Conservation (phyloP, 495 filamentous ascomycete species). For the Clavariopsis aquatica region DNA sequence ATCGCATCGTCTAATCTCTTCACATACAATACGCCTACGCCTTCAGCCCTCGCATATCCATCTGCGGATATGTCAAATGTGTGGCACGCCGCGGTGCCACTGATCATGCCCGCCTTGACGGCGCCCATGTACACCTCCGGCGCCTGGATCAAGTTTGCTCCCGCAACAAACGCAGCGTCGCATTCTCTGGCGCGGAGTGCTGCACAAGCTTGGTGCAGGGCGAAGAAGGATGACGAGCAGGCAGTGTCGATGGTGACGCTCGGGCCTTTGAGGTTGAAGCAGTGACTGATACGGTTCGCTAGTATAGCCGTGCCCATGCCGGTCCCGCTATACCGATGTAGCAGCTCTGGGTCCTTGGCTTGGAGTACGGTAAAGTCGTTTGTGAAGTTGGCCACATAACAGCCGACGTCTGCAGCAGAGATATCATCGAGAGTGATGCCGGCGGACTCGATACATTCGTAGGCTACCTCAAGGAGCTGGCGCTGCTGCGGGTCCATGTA, state of each 20-base stretch:
- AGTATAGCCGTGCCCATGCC: background rate
- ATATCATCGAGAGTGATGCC: background rate
- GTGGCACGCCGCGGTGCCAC: conserved; percentile 9
- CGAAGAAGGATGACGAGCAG: conserved; percentile 3
- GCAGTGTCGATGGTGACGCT: conserved; percentile 10
- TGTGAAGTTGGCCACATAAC: conserved; percentile 15
- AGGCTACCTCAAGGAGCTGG: conserved; percentile 16
- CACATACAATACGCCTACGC: conserved; percentile 40
- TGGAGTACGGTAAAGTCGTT: conserved; percentile 2
- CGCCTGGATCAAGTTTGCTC: background rate
- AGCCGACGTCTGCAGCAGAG: background rate
- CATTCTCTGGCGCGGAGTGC: background rate
- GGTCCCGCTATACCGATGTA: background rate
- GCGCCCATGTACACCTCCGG: background rate
- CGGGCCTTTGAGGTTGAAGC: conserved; percentile 16
- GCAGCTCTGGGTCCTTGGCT: background rate
- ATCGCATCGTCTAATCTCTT: conserved; percentile 49
- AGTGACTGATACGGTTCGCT: conserved; percentile 11
- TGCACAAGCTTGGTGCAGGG: conserved; percentile 5
- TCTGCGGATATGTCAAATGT: conserved; percentile 6
- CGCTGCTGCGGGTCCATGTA: conserved; percentile 27
- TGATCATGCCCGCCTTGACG: background rate
- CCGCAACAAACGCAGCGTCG: background rate
- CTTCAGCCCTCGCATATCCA: conserved; percentile 23
- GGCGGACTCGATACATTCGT: conserved; percentile 10